A percentile compares a stretch with the other conserved stretches of the same genome.
Conservation (phyloP, 2,329 filamentous ascomycete species). For the Grosmannia serpens region DNA sequence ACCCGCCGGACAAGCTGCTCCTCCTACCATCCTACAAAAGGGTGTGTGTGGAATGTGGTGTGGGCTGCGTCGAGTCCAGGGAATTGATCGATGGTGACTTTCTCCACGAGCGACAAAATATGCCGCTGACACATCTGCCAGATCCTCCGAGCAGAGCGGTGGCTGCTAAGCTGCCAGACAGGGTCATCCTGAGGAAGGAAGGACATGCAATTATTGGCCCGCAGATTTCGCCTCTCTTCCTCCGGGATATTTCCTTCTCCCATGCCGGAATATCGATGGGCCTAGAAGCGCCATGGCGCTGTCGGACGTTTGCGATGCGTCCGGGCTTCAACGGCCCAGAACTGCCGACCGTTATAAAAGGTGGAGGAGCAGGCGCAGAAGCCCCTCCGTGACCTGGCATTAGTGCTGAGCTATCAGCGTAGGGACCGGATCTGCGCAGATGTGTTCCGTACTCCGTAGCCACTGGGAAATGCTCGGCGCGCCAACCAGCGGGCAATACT, state of each 20-base stretch:
- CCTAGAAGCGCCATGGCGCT: background rate
- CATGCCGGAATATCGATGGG: background rate
- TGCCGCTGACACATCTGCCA: background rate
- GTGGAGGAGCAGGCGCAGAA: background rate
- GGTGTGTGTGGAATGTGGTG: background rate
- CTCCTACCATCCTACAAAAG: too few relatives aligned
- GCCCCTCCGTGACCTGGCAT: background rate
- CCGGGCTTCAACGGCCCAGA: background rate
- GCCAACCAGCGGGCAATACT: background rate
- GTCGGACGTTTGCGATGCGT: background rate
- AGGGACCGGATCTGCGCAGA: background rate
- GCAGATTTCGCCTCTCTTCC: background rate
- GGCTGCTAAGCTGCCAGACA: background rate
- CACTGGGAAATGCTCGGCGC: background rate
- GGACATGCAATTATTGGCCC: too few relatives aligned
- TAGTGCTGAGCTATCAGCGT: background rate
- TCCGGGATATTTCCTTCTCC: background rate
- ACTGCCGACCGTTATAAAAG: slow-evolving; percentile 2
- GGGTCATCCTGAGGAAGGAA: too few relatives aligned
- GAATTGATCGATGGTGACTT: background rate
- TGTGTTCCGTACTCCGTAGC: background rate
- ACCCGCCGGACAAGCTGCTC: background rate
- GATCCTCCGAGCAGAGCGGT: background rate
- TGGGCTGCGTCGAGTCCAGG: background rate
- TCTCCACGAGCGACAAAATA: background rate